A percentile compares a stretch with the other conserved stretches of the same genome.
Conservation (phyloP, 1,139 yeast genomes). For the Nakaseomyces bracarensis region DNA sequence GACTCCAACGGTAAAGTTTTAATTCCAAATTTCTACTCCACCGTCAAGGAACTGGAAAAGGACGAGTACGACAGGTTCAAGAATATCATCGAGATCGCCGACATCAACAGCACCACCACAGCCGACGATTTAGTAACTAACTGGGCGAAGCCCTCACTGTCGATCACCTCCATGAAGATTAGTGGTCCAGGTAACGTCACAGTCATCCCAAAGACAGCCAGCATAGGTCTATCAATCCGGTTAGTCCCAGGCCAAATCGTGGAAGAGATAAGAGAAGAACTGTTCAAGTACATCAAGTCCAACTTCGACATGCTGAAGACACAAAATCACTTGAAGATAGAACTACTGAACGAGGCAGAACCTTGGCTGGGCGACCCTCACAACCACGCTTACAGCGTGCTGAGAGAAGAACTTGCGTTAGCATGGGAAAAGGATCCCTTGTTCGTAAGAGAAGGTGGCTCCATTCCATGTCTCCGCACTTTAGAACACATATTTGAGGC, state of each 20-base stretch:
- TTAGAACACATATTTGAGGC: slow-evolving; percentile 76
- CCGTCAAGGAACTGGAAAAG: slow-evolving; percentile 47
- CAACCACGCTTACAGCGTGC: slow-evolving; percentile 60
- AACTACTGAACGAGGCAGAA: slow-evolving; percentile 76
- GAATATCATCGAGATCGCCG: slow-evolving; percentile 44
- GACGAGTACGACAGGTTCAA: slow-evolving; percentile 55
- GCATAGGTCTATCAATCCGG: slow-evolving; percentile 71
- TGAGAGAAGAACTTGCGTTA: slow-evolving; percentile 48
- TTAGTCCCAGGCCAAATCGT: slow-evolving; percentile 84
- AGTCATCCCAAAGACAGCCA: slow-evolving; percentile 76
- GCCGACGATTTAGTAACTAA: slow-evolving; percentile 59
- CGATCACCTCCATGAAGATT: slow-evolving; percentile 78
- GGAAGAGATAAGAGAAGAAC: slow-evolving; percentile 43
- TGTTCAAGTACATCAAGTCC: slow-evolving; percentile 40
- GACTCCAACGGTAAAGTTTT: slow-evolving; percentile 50
- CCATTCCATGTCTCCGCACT: slow-evolving; percentile 83
- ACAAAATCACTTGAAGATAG: slow-evolving; percentile 50
- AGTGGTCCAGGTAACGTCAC: slow-evolving; percentile 89
- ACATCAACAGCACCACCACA: slow-evolving; percentile 31
- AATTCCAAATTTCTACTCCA: slow-evolving; percentile 64
- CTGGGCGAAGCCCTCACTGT: slow-evolving; percentile 88
- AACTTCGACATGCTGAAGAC: slow-evolving; percentile 45
- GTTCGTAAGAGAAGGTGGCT: slow-evolving; percentile 91
- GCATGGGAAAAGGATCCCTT: slow-evolving; percentile 70
- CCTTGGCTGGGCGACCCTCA: slow-evolving; percentile 92